Evolutionary conservation across 805 yeast species (phyloP).

Genomic region (Candida cerambycidarum): DNA sequence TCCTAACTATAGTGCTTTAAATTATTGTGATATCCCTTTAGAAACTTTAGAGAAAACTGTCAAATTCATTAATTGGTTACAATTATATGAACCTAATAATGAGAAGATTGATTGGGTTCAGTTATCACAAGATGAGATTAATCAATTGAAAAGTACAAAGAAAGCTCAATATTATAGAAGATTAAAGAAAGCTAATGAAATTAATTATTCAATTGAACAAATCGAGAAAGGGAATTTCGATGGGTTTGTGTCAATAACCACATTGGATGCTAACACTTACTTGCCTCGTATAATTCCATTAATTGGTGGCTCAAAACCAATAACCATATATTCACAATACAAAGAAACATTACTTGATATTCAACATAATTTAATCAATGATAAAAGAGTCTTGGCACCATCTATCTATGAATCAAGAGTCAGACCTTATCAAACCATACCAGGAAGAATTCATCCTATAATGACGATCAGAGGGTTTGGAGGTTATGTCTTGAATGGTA

Average conservation of each 20-base stretch:
- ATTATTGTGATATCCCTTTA: conserved; percentile 63
- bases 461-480: conserved; percentile 95
- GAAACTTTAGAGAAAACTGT: conserved; percentile 54
- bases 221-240: conserved; percentile 62
- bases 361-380: conserved; percentile 64
- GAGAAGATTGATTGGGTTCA: conserved; percentile 49
- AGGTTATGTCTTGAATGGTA: conserved; percentile 79
- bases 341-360: conserved; percentile 78
- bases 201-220: conserved; percentile 49
- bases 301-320: conserved; percentile 82
- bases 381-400: conserved; percentile 77
- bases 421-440: conserved; percentile 85
- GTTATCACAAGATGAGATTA: conserved; percentile 51
- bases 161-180: conserved; percentile 68
- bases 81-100: conserved; percentile 75
- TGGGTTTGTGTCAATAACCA: conserved; percentile 70
- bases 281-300: conserved; percentile 61
- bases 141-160: conserved; percentile 56
- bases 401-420: conserved; percentile 78
- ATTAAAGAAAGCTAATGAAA: conserved; percentile 53
- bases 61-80: conserved; percentile 72
- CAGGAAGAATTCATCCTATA: conserved; percentile 90
- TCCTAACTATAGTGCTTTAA: conserved; percentile 71
- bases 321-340: conserved; percentile 77
- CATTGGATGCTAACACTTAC: conserved; percentile 66